These are phyloP conservation scores for Trichoderma polysporum DNA, from an alignment of 2,329 filamentous ascomycete species.

Conservation along the genomic window DNA sequence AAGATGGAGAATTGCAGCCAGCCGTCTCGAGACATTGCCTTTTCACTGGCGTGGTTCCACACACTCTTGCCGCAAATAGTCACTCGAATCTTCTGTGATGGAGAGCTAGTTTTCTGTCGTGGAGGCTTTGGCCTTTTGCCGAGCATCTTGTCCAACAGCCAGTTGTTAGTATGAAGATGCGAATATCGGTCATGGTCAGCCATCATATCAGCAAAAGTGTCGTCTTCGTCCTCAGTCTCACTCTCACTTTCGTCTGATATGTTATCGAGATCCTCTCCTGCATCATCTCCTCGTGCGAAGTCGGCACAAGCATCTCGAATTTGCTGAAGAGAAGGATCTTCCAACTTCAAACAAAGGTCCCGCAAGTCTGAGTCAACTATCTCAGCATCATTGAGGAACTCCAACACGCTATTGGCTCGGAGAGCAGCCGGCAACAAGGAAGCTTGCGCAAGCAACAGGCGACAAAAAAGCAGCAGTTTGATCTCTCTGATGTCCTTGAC, in stretches of 20 bases:
- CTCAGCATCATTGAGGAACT: conserved; percentile 30
- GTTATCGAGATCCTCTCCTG: conserved; percentile 19
- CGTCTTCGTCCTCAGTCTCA: conserved; percentile 14
- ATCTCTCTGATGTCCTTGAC: conserved; percentile 30
- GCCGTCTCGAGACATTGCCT: conserved; percentile 33
- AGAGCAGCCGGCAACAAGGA: conserved; percentile 30
- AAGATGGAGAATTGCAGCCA: conserved; percentile 35
- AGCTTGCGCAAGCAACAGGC: conserved; percentile 30
- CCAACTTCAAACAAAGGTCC: conserved; percentile 32
- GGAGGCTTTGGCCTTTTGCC: neutral
- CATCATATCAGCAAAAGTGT: conserved; percentile 25
- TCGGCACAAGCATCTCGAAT: conserved; percentile 35
- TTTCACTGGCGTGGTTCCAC: conserved; percentile 33
- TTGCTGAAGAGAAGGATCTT: conserved; percentile 29
- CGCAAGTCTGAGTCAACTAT: conserved; percentile 30
- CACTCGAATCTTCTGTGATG: conserved; percentile 25
- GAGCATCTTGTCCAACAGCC: conserved; percentile 25
- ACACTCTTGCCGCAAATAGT: conserved; percentile 31
- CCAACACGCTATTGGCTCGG: conserved; percentile 27
- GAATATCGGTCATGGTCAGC: conserved; percentile 21
- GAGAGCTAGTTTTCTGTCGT: neutral
- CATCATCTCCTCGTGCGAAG: conserved; percentile 29
- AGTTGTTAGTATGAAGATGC: conserved; percentile 28
- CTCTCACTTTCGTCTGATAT: conserved; percentile 21
- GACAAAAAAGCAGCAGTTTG: conserved; percentile 32